Conservation (phyloP, 1,284 basidiomycete genomes). For the Tylopilus sp. region DNA sequence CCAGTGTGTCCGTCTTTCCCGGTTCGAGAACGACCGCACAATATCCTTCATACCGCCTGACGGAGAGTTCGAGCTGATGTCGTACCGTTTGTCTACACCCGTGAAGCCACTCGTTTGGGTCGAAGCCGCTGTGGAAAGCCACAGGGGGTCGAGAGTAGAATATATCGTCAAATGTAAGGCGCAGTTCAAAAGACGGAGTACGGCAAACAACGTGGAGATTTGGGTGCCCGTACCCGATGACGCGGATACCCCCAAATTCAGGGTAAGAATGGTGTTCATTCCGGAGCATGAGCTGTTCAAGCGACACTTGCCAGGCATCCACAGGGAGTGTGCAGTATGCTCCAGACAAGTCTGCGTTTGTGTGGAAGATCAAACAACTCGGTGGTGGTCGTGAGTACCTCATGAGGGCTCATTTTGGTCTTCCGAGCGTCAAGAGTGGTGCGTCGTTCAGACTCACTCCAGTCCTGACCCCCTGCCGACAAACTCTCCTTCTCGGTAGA, state of each 20-base stretch:
- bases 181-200: constrained; percentile 95
- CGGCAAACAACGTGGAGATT: constrained; percentile 98
- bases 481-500: constrained; percentile 10
- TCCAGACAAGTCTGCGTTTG: constrained; percentile 93
- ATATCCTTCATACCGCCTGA: constrained; percentile 99
- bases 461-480: not conserved
- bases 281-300: not conserved
- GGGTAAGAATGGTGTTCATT: constrained; percentile 48
- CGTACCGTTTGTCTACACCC: constrained; percentile 91
- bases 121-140: constrained; percentile 93
- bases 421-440: constrained; percentile 42
- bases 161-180: constrained; percentile 99
- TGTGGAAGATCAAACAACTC: constrained; percentile 97
- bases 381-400: constrained; percentile 91
- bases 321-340: constrained; percentile 93
- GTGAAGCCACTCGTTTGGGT: constrained; percentile 99
- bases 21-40: constrained; percentile 98
- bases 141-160: constrained; percentile 91
- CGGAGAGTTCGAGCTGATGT: constrained; percentile 99
- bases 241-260: constrained; percentile 96
- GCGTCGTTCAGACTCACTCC: constrained; percentile 24
- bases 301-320: constrained; percentile 55
- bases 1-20: constrained; percentile 98
- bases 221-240: constrained; percentile 98
- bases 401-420: constrained; percentile 93